Conservation (phyloP, 305 asterid genomes). For the Fraxinus dipetala region DNA sequence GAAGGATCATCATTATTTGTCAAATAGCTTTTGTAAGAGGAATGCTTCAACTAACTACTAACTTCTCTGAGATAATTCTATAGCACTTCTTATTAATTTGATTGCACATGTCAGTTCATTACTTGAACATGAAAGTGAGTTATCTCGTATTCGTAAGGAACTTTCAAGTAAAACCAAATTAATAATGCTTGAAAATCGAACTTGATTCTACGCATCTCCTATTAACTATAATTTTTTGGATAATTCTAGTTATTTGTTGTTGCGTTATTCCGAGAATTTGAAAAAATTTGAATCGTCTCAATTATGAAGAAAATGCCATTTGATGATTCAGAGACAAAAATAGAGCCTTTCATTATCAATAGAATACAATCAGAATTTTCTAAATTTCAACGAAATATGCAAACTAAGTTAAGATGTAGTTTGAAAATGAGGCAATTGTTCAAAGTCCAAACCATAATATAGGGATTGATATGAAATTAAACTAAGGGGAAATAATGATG, state of each 20-base stretch:
- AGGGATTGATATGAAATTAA: neutral
- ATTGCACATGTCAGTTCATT: neutral
- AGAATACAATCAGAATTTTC: neutral
- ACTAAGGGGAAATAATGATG: conserved; percentile 24
- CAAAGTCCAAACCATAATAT: conserved; percentile 60
- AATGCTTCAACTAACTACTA: neutral
- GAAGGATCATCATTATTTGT: neutral
- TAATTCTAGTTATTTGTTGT: neutral
- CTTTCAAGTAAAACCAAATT: neutral
- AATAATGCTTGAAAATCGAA: neutral
- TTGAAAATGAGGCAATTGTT: conserved; percentile 54
- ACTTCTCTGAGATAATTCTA: too few species aligned
- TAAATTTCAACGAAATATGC: conserved; percentile 18
- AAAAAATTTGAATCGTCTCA: neutral
- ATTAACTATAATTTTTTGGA: neutral
- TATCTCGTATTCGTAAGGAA: too few species aligned
- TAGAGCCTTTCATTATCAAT: conserved; percentile 41
- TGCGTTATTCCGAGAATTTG: neutral
- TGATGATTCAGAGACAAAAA: neutral
- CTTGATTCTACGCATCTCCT: neutral
- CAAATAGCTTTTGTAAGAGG: neutral
- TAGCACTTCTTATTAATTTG: too few species aligned
- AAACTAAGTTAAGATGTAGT: conserved; percentile 36
- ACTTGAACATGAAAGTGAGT: neutral
- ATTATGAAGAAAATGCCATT: neutral